Percentiles rank a stretch among this genome's conserved stretches.
phyloP scores from a whole-genome alignment of 208 protist species.

The Trypanosoma conorhini region DNA sequence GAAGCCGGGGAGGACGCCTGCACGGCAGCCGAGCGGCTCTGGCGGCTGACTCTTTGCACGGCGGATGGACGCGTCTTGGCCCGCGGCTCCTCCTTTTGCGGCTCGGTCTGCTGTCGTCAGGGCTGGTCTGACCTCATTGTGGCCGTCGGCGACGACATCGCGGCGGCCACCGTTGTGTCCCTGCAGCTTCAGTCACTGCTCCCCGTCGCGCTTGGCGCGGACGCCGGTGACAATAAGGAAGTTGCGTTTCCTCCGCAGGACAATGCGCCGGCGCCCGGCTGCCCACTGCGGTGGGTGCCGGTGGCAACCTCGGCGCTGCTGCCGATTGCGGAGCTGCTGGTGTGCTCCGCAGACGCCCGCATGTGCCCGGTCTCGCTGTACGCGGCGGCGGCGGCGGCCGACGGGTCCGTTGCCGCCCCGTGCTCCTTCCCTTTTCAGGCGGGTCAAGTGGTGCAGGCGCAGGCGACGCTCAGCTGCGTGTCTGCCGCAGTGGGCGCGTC shows the following conservation, averaged over 20 bases:
- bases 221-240: not conserved
- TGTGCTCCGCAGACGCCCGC: not conserved
- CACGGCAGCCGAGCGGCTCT: not conserved
- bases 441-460: not conserved
- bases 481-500: not conserved
- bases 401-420: not conserved
- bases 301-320: conserved; percentile 10
- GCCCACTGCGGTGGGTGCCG: not conserved
- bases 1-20: not conserved
- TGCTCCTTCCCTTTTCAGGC: not conserved
- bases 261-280: not conserved
- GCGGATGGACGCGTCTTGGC: conserved; percentile 13
- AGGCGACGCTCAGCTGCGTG: not conserved
- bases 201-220: not conserved
- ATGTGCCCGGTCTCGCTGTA: conserved; percentile 5
- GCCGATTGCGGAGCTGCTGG: conserved; percentile 13
- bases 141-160: conserved; percentile 10
- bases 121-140: conserved; percentile 28
- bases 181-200: conserved; percentile 17
- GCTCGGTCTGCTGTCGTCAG: not conserved
- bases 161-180: conserved; percentile 9
- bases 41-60: conserved; percentile 10
- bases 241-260: not conserved
- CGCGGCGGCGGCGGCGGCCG: not conserved
- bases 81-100: conserved; percentile 17